A percentile compares a stretch with the other conserved stretches of the same genome.
Evolutionary conservation across 306 rosid genomes (phyloP).

Genomic region (Gastrolobium villosum): DNA sequence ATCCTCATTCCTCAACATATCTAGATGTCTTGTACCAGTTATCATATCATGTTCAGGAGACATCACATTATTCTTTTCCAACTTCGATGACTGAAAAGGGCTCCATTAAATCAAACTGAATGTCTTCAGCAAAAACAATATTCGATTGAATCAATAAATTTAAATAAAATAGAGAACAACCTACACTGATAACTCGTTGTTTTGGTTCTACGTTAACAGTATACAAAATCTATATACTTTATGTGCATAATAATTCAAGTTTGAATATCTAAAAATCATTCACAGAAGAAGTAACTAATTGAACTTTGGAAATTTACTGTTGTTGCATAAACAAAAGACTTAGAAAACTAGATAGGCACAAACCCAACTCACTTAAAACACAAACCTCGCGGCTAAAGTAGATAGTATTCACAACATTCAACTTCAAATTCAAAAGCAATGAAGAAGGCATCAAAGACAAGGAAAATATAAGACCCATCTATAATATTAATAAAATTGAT

Average conservation of each 20-base stretch:
- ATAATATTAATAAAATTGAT: background rate
- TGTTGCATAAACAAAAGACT: constrained; percentile 27
- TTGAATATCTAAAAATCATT: too few relatives aligned
- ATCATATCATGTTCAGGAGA: background rate
- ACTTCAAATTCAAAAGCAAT: constrained; percentile 30
- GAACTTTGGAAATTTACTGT: constrained; percentile 36
- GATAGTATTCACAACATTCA: background rate
- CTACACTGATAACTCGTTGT: constrained; percentile 45
- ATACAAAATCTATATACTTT: constrained; percentile 39
- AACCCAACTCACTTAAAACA: too few relatives aligned
- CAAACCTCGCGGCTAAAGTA: too few relatives aligned
- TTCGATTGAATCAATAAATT: constrained; percentile 51
- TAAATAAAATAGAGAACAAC: constrained; percentile 18
- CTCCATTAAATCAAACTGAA: background rate
- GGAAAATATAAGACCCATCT: background rate
- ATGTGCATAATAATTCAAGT: too few relatives aligned
- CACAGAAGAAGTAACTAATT: too few relatives aligned
- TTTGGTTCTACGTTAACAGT: constrained; percentile 37
- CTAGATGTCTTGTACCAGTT: background rate
- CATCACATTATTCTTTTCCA: constrained; percentile 1
- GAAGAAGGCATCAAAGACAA: constrained; percentile 3
- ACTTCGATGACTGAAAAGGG: constrained; percentile 6
- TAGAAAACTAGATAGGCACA: constrained; percentile 22
- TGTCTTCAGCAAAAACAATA: constrained; percentile 8
- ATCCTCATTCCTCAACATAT: too few relatives aligned